A percentile compares a stretch with the other conserved stretches of the same genome.
Conservation (phyloP, 1,284 basidiomycete genomes). For the Mycosarcoma maydis region DNA sequence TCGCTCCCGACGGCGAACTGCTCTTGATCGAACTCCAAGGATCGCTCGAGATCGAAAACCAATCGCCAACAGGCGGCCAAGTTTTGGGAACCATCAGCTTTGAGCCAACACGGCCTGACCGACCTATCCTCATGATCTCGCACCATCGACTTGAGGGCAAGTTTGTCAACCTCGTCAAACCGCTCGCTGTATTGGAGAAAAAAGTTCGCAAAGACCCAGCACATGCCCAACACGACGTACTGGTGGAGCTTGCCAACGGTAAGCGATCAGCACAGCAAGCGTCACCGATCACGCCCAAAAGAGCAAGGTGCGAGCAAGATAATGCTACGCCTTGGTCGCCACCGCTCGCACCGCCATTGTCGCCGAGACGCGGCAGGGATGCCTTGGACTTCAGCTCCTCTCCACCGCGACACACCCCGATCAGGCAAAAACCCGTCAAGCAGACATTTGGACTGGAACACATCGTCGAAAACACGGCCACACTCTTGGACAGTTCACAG, state of each 20-base stretch:
- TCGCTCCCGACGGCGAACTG: conserved; percentile 57
- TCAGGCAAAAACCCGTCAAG: conserved; percentile 2
- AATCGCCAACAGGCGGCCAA: conserved; percentile 38
- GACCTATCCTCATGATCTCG: conserved; percentile 81
- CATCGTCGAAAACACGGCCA: conserved; percentile 14
- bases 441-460: conserved; percentile 3
- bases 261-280: no score
- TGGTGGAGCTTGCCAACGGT: conserved; percentile 5
- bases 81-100: conserved; percentile 58
- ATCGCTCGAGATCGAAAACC: conserved; percentile 58
- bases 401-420: conserved; percentile 13
- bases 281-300: conserved; percentile 7
- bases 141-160: conserved; percentile 90
- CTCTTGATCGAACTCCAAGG: conserved; percentile 65
- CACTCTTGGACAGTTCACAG: no score
- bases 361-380: conserved; percentile 10
- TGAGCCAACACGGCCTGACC: conserved; percentile 70
- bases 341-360: background rate
- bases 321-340: background rate
- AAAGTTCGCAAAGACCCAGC: conserved; percentile 5
- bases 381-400: conserved; percentile 50
- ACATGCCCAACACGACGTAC: no score
- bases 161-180: conserved; percentile 72
- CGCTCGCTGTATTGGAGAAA: conserved; percentile 61
- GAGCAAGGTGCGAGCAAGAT: conserved; percentile 1